Conservation (phyloP, 495 filamentous ascomycete genomes). For the Talaromyces proteolyticus region DNA sequence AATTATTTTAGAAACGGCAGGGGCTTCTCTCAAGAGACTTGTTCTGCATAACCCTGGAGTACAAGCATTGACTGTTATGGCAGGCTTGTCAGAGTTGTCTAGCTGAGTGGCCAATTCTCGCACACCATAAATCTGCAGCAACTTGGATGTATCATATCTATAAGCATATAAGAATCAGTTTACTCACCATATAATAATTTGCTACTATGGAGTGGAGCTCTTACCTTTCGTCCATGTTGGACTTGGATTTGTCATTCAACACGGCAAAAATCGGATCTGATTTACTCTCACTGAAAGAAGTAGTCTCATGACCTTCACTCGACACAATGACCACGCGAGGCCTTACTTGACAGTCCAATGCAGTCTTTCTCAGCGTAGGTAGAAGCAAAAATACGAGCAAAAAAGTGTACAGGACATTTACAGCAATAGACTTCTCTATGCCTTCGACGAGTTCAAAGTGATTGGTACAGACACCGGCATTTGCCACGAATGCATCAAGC, state of each 20-base stretch:
- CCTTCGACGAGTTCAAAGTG: not conserved
- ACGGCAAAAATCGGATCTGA: not conserved
- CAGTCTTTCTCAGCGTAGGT: not conserved
- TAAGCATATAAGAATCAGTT: too few relatives aligned
- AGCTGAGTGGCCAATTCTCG: not conserved
- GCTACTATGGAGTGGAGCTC: too few relatives aligned
- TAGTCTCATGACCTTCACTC: not conserved
- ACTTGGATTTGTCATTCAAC: not conserved
- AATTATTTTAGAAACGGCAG: not conserved
- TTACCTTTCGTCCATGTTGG: not conserved
- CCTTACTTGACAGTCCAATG: not conserved
- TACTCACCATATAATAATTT: too few relatives aligned
- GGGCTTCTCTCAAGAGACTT: not conserved
- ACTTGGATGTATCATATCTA: not conserved
- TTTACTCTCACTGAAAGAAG: not conserved
- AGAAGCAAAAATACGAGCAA: not conserved
- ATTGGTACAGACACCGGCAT: slow-evolving; percentile 44
- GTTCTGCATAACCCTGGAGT: not conserved
- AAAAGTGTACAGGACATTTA: not conserved
- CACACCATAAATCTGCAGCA: not conserved
- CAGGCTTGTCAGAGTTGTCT: not conserved
- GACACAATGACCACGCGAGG: not conserved
- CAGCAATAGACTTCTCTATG: not conserved
- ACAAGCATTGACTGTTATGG: not conserved
- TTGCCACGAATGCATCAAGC: slow-evolving; percentile 67